These are phyloP conservation scores for Pseudocohnilembus persalinus DNA, from an alignment of 169 alveolate species.

Conservation along the genomic window DNA sequence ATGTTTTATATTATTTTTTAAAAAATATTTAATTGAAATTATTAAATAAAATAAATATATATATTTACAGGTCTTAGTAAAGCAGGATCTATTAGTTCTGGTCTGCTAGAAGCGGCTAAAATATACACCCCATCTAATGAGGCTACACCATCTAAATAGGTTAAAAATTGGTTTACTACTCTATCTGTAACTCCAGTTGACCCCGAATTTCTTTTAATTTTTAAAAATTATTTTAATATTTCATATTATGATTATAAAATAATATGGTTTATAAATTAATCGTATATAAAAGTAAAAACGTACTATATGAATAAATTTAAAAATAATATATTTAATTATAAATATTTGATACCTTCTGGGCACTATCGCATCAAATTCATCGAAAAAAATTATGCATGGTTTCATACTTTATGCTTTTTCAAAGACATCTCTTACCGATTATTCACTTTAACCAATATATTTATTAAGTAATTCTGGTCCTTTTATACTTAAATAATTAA, in stretches of 20 bases:
- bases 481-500: constrained; percentile 88
- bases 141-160: constrained; percentile 87
- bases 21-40: constrained; percentile 29
- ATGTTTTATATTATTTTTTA: not conserved
- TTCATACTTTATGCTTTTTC: constrained; percentile 66
- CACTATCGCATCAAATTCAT: constrained; percentile 84
- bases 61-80: constrained; percentile 77
- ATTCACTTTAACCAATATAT: constrained; percentile 82
- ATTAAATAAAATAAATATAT: constrained; percentile 3
- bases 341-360: constrained; percentile 49
- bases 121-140: constrained; percentile 63
- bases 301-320: not conserved
- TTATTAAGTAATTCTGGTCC: constrained; percentile 84
- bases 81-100: constrained; percentile 83
- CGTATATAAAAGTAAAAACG: too few species aligned
- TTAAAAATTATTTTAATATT: too few species aligned
- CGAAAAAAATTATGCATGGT: constrained; percentile 81
- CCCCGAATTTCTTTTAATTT: constrained; percentile 80
- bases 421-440: constrained; percentile 73
- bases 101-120: constrained; percentile 77
- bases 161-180: constrained; percentile 78
- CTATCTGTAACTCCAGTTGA: constrained; percentile 82
- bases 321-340: too few species aligned
- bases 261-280: too few species aligned
- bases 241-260: too few species aligned